phyloP scores from a whole-genome alignment of 129 eudicot species.

The Mikania micrantha region DNA sequence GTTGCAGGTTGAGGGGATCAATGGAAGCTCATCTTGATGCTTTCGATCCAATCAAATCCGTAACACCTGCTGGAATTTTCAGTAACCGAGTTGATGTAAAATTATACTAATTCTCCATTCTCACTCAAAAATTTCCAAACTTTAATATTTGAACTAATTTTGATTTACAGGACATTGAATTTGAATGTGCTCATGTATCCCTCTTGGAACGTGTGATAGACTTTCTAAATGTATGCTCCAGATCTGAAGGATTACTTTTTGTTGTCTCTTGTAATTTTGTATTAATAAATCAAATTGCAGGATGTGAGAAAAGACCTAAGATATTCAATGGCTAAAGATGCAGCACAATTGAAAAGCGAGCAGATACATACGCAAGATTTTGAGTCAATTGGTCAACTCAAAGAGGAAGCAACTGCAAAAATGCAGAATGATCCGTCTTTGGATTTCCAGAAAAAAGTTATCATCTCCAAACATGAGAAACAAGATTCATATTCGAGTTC shows the following conservation, averaged over 20 bases:
- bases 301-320: constrained; percentile 82
- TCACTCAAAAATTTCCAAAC: not conserved
- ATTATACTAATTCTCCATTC: not conserved
- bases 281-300: constrained; percentile 29
- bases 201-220: constrained; percentile 73
- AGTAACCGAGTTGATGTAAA: constrained; percentile 70
- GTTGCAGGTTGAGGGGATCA: constrained; percentile 72
- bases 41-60: constrained; percentile 64
- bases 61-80: constrained; percentile 83
- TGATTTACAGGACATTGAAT: constrained; percentile 57
- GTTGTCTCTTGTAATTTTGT: constrained; percentile 15
- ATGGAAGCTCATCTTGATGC: constrained; percentile 81
- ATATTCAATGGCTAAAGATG: constrained; percentile 90
- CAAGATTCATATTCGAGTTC: constrained; percentile 28
- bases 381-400: constrained; percentile 14
- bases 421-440: constrained; percentile 33
- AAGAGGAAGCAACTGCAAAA: constrained; percentile 21
- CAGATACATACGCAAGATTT: constrained; percentile 37
- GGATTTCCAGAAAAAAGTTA: constrained; percentile 84
- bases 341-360: constrained; percentile 71
- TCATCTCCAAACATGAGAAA: constrained; percentile 45
- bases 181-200: constrained; percentile 83
- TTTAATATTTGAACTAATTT: not conserved
- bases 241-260: not conserved
- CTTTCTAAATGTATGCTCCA: constrained; percentile 67